Evolutionary conservation across 148 eudicot genomes (phyloP), one percentile per base, ranked within the genome.

Genomic region (Spergularia marina): DNA sequence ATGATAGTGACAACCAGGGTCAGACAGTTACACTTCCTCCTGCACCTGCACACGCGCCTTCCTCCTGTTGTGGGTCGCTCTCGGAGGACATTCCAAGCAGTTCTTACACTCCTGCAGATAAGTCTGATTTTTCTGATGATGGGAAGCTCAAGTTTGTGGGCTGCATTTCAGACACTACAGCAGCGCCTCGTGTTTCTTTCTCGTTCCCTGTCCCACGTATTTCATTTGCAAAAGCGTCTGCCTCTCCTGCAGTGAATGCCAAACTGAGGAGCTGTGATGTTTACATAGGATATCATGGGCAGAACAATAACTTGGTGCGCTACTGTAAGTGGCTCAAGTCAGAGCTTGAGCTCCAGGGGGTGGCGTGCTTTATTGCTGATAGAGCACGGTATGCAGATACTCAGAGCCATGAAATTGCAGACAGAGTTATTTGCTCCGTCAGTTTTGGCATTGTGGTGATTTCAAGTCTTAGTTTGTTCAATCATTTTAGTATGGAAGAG

Each of bases 371-470:
- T 77, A 76, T 91, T 17, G 93, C 98, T 3, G 98, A 93, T 76
- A 88, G 98, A 73, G 89, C 91, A 1, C 83, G 83, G 74, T 93
- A 93, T 76, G 85, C 93, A 2, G 93, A 93, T 41, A 76, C 79
- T 68, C 98, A 89, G 84, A 93, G 98, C 80, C 98, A 91, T 52
- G 98, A 90, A 47, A 89, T 93, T 12, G 98, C 96, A n/a, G 98
- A 91, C 65, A 81, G 93, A 13, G 93, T 93, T n/a, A 91, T 93
- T 52, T 93, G 96, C 74, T 93, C 98, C 0, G 98, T 87, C 41
- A 81, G 88, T 39, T 91, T 79, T 75, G 98, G 98, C 20, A 82
- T 91, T 69, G 90, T 91, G 69, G 87, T 93, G 63, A 71, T 91
- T 53, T 87, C 96, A 0, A 83, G 78, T 56, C 39, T 65, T 20